Conservation (phyloP, 768 basidiomycete genomes). For the Leucocoprinus birnbaumii region DNA sequence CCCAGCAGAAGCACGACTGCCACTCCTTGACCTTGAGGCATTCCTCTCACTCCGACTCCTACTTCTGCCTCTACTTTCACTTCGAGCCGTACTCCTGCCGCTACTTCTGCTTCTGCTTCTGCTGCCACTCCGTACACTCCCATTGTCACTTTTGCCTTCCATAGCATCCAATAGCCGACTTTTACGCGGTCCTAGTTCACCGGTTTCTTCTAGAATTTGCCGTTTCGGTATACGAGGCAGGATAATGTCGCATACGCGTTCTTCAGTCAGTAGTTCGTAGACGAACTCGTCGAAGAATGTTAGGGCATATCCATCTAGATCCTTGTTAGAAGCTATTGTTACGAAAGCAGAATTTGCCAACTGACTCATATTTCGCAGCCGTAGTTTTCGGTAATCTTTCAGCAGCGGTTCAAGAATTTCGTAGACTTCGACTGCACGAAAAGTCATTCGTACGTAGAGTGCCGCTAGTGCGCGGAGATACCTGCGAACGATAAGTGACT, state of each 20-base stretch:
- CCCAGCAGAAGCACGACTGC: conserved; percentile 27
- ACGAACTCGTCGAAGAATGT: conserved; percentile 93
- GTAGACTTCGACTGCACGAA: conserved; percentile 85
- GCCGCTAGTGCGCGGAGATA: conserved; percentile 92
- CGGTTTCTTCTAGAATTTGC: conserved; percentile 85
- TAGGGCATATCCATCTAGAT: conserved; percentile 77
- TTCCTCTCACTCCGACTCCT: conserved; percentile 29
- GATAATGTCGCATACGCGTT: conserved; percentile 95
- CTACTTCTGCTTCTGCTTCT: conserved; percentile 19
- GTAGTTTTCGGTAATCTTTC: conserved; percentile 90
- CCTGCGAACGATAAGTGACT: conserved; percentile 36
- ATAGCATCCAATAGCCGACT: conserved; percentile 87
- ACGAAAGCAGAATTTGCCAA: background rate
- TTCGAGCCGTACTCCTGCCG: background rate
- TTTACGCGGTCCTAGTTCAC: conserved; percentile 82
- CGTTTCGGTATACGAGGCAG: conserved; percentile 87
- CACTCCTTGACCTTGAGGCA: conserved; percentile 20
- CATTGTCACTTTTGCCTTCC: conserved; percentile 66
- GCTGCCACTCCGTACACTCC: conserved; percentile 39
- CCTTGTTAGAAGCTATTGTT: background rate
- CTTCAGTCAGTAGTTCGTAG: conserved; percentile 78
- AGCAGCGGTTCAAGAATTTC: conserved; percentile 92
- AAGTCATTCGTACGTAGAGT: conserved; percentile 95
- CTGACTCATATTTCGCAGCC: conserved; percentile 77
- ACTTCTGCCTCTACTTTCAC: conserved; percentile 23